Conservation (phyloP, 2,329 filamentous ascomycete species). For the Epichloe gansuensis region DNA sequence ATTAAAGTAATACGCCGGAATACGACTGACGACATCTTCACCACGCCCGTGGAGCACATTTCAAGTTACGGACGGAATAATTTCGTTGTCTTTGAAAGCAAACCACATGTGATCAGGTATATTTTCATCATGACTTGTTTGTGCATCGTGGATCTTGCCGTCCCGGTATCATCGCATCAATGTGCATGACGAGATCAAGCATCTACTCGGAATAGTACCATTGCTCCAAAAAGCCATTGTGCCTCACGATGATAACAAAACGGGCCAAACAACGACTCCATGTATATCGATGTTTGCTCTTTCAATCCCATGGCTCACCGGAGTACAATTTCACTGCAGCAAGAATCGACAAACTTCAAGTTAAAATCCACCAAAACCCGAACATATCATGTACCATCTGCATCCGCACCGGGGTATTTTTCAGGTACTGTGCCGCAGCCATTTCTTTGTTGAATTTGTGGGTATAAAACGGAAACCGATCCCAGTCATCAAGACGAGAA, state of each 20-base stretch:
- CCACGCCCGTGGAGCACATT: too few relatives aligned
- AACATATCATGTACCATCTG: conserved; percentile 1
- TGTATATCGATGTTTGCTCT: not conserved
- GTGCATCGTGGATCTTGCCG: not conserved
- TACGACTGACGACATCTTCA: too few relatives aligned
- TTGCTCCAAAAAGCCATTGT: not conserved
- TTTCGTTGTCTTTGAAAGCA: too few relatives aligned
- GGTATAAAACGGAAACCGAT: conserved; percentile 23
- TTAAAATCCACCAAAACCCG: not conserved
- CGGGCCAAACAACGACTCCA: not conserved
- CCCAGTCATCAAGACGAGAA: conserved; percentile 22
- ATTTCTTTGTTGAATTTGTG: conserved; percentile 18
- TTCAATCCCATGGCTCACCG: not conserved
- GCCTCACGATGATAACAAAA: not conserved
- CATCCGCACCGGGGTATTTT: conserved; percentile 20
- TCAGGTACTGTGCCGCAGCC: conserved; percentile 16
- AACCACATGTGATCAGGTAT: not conserved
- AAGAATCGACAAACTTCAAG: not conserved
- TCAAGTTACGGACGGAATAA: too few relatives aligned
- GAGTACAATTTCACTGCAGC: not conserved
- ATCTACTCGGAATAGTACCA: not conserved
- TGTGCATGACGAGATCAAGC: not conserved
- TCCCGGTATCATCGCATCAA: not conserved
- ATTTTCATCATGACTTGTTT: not conserved
- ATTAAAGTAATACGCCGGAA: too few relatives aligned